Evolutionary conservation across 1,139 yeast species (phyloP).

Genomic region (Zygoascus hellenicus): DNA sequence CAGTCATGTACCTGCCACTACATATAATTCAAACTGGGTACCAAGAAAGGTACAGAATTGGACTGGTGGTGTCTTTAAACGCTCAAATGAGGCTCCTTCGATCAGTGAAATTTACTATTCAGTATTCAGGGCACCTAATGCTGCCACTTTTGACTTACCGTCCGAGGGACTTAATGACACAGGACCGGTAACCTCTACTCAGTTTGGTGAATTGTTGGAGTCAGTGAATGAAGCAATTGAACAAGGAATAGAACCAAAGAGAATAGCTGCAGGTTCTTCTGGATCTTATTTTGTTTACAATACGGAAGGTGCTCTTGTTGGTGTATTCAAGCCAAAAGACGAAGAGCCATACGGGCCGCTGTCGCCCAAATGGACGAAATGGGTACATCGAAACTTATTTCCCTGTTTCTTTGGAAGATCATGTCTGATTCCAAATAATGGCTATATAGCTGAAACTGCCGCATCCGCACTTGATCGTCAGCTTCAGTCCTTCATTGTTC

Average conservation of each 20-base stretch:
- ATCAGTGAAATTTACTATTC: slow-evolving; percentile 41
- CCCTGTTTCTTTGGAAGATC: slow-evolving; percentile 76
- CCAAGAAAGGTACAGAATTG: slow-evolving; percentile 3
- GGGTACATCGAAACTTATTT: slow-evolving; percentile 69
- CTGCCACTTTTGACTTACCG: slow-evolving; percentile 25
- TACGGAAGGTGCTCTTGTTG: slow-evolving; percentile 38
- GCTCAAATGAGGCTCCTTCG: neutral
- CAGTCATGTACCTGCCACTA: neutral
- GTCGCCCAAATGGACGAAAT: slow-evolving; percentile 76
- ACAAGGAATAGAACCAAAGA: slow-evolving; percentile 41
- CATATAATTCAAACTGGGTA: neutral
- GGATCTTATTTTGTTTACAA: slow-evolving; percentile 62
- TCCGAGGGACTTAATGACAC: slow-evolving; percentile 30
- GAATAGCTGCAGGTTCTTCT: slow-evolving; percentile 62
- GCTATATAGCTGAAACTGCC: slow-evolving; percentile 68
- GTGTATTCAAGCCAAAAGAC: slow-evolving; percentile 72
- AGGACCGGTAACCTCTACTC: slow-evolving; percentile 32
- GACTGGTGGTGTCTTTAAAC: slow-evolving; percentile 2
- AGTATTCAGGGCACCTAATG: slow-evolving; percentile 38
- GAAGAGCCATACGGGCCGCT: slow-evolving; percentile 79
- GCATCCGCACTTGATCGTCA: slow-evolving; percentile 61
- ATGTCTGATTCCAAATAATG: slow-evolving; percentile 66
- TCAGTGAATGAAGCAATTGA: slow-evolving; percentile 30
- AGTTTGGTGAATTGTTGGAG: slow-evolving; percentile 23
- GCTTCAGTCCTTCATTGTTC: slow-evolving; percentile 55